These are phyloP conservation scores for Leccinum sublutescens DNA, from an alignment of 768 basidiomycete species.

Conservation along the genomic window DNA sequence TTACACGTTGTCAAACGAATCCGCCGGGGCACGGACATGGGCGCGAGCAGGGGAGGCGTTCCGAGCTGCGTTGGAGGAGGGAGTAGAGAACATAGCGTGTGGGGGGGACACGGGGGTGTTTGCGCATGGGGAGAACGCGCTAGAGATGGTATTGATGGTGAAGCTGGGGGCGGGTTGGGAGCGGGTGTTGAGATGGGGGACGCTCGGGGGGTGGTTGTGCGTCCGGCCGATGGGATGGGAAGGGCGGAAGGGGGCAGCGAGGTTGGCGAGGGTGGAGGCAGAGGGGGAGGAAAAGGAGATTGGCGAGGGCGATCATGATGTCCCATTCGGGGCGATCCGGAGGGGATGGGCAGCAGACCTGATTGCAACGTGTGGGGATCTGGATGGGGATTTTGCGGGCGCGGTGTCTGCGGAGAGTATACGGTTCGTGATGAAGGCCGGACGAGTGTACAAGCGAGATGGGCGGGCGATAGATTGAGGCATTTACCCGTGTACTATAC, in stretches of 20 bases:
- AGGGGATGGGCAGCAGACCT: constrained; percentile 57
- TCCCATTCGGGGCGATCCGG: constrained; percentile 53
- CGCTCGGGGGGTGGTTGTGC: constrained; percentile 58
- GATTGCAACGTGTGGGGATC: constrained; percentile 38
- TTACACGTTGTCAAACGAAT: constrained; percentile 32
- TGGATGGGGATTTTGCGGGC: constrained; percentile 39
- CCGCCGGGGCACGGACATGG: constrained; percentile 33
- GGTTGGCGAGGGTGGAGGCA: constrained; percentile 26
- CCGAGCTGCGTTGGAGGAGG: constrained; percentile 40
- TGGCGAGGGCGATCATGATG: constrained; percentile 45
- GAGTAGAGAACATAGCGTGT: constrained; percentile 51
- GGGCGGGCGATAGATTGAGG: constrained; percentile 21
- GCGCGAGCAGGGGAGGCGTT: constrained; percentile 41
- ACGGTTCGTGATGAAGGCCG: constrained; percentile 59
- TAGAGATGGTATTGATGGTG: constrained; percentile 63
- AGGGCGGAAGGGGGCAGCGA: constrained; percentile 24
- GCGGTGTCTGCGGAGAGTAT: constrained; percentile 48
- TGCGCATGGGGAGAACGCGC: constrained; percentile 56
- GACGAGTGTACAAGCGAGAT: constrained; percentile 43
- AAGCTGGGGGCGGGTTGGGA: constrained; percentile 51
- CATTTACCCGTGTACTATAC: not conserved
- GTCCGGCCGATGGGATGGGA: constrained; percentile 51
- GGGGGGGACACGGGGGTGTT: constrained; percentile 69
- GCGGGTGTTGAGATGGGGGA: constrained; percentile 56
- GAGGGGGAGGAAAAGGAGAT: constrained; percentile 19